Evolutionary conservation across 2,329 filamentous ascomycete species (phyloP), one percentile per base, ranked within the genome.

Genomic region (Incumbomyces lentus): DNA sequence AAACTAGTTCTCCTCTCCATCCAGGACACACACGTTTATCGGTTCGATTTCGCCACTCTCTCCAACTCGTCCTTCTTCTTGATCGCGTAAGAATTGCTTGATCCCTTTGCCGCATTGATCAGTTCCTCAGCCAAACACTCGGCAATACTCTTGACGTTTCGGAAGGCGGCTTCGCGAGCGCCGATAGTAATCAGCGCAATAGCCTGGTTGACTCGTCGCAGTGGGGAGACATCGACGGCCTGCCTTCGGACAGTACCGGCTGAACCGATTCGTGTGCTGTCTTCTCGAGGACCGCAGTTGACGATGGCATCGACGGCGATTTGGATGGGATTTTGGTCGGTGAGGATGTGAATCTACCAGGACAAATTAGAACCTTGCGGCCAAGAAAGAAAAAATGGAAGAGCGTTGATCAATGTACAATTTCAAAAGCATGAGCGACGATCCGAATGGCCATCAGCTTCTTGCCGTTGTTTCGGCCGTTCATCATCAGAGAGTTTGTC

Each of bases 21-120:
- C 22, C 22, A 4, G 22, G 8, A 26, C 22, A 26, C n/a, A 8
- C 8, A 5, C 8, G 22, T 89, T 89, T 96, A 98, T 84, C 92
- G 86, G 84, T 98, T 98, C 82, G 81, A 87, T 87, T 98, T 98
- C 76, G 92, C 92, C 66, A 98, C 92, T 92, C 92, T 92, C 85
- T 98, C 92, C 78, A 98, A 76, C 85, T 98, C 93, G 74, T 98
- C 92, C 90, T 98, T 98, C 88, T 98, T 98, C 88, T 98, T 98
- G 84, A 98, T 98, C 67, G 93, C 92, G 73, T 96, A 98, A 62
- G 89, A 95, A 88, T 98, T 98, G 78, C 86, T 93, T 83, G 85
- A 93, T 68, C 92, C 92, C 87, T 98, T 98, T 73, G 93, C 93
- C 70, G 93, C 93, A 81, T 98, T 98, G 84, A 98, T 96, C 72